Conservation (phyloP, 1,284 basidiomycete genomes). For the Erythrobasidium hasegawianum region DNA sequence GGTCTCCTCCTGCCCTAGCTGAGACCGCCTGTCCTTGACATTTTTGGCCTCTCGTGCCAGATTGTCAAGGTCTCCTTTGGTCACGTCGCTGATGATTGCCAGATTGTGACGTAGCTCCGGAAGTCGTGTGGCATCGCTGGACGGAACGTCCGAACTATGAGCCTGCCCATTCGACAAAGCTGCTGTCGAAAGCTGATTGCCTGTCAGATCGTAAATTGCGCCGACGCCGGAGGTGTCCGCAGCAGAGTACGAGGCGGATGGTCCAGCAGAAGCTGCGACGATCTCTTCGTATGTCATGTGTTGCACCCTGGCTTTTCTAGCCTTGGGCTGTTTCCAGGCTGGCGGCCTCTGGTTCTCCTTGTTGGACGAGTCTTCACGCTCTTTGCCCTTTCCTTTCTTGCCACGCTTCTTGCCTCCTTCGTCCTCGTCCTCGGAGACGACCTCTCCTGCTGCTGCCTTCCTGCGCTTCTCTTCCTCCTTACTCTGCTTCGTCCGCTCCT, state of each 20-base stretch:
- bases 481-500: slow-evolving; percentile 82
- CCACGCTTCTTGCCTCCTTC: slow-evolving; percentile 40
- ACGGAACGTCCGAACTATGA: slow-evolving; percentile 53
- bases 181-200: slow-evolving; percentile 19
- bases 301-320: slow-evolving; percentile 68
- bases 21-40: slow-evolving; percentile 72
- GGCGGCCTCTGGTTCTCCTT: slow-evolving; percentile 54
- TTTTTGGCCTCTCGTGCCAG: slow-evolving; percentile 83
- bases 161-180: slow-evolving; percentile 57
- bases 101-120: slow-evolving; percentile 96
- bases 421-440: slow-evolving; percentile 41
- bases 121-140: slow-evolving; percentile 75
- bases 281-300: slow-evolving; percentile 96
- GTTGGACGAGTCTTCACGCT: slow-evolving; percentile 52
- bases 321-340: slow-evolving; percentile 59
- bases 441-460: slow-evolving; percentile 31
- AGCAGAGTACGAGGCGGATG: slow-evolving; percentile 1
- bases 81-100: slow-evolving; percentile 73
- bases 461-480: slow-evolving; percentile 62
- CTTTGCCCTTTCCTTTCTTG: slow-evolving; percentile 56
- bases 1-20: slow-evolving; percentile 66
- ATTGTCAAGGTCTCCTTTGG: slow-evolving; percentile 76
- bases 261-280: slow-evolving; percentile 53
- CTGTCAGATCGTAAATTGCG: slow-evolving; percentile 85
- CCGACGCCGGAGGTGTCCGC: slow-evolving; percentile 61